These are phyloP conservation scores for Begonia fuchsioides DNA, from an alignment of 306 rosid species.

Conservation along the genomic window DNA sequence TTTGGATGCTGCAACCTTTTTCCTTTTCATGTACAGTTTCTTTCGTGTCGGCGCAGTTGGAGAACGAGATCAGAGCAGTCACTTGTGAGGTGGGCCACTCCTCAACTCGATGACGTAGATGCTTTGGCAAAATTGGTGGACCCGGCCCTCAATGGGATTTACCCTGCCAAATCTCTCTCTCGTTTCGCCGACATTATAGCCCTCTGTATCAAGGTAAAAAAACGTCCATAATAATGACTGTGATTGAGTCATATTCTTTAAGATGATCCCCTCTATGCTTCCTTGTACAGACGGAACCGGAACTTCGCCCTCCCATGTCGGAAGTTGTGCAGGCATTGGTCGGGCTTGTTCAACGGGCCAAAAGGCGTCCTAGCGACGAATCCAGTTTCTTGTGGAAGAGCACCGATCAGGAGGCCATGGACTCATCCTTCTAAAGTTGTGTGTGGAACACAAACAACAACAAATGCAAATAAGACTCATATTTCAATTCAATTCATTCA, in stretches of 20 bases:
- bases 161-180: slow-evolving; percentile 90
- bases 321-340: slow-evolving; percentile 97
- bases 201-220: slow-evolving; percentile 76
- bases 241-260: no score
- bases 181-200: slow-evolving; percentile 93
- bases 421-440: slow-evolving; percentile 42
- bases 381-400: slow-evolving; percentile 58
- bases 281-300: slow-evolving; percentile 61
- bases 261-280: not conserved
- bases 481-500: no score
- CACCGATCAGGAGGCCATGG: slow-evolving; percentile 65
- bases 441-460: no score
- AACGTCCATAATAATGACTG: no score
- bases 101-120: slow-evolving; percentile 93
- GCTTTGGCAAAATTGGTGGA: slow-evolving; percentile 97
- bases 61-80: slow-evolving; percentile 82
- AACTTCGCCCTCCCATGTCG: slow-evolving; percentile 96
- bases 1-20: not conserved
- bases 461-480: no score
- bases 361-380: slow-evolving; percentile 82
- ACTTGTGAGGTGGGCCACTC: slow-evolving; percentile 98
- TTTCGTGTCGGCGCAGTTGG: slow-evolving; percentile 35
- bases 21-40: not conserved
- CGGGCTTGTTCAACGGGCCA: slow-evolving; percentile 77
- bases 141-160: slow-evolving; percentile 81